Base-by-base conservation (phyloP, 176 grass and related monocot genomes). In the Bolboschoenus planiculmis region DNA sequence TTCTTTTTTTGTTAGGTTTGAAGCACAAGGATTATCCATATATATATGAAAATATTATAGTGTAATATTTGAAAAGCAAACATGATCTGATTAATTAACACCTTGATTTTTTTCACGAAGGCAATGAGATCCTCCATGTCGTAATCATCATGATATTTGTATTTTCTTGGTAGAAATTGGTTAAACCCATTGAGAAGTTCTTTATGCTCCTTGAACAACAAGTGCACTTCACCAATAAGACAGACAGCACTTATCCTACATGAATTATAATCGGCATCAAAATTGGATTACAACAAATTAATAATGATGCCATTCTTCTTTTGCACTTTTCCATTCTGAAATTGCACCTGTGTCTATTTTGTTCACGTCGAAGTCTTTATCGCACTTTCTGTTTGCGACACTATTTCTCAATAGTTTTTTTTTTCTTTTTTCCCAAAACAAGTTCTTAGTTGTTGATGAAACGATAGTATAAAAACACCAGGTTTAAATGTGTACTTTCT, bases 151-250 rank as follows among this genome's bases (percentile, higher is more conserved):
- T 2, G 31, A 1, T 7, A 23, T n/a, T 4, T 59, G 78, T 59
- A 59, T 55, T 1, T 6, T 30, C 9, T 40, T 23, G 51, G 75
- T 36, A 78, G n/a, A 58, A 80, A 80, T 36, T 40, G 48, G 78
- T 57, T 59, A 37, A 80, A 58, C 1, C 18, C 51, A n/a, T 48
- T 33, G 43, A 78, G 26, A 50, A 78, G 75, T 36, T 78, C 75
- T 56, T 78, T 21, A 33, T 78, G 75, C 51, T 78, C 75, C 31
- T 78, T 56, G 16, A 78, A 56, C 20, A 78, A 54, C 14, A 54
- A 18, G 14, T 78, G 23, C 44, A 78, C 75, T 36, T 50, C 18
- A 21, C 36, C 2, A 26, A 59, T 31, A n/a, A 58, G 23, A 35
- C 10, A 11, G 10, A 58, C 20, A 23, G 20, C 3, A 48, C 20